Evolutionary conservation across 2,329 filamentous ascomycete species (phyloP).

Genomic region (Penicillium digitatum): DNA sequence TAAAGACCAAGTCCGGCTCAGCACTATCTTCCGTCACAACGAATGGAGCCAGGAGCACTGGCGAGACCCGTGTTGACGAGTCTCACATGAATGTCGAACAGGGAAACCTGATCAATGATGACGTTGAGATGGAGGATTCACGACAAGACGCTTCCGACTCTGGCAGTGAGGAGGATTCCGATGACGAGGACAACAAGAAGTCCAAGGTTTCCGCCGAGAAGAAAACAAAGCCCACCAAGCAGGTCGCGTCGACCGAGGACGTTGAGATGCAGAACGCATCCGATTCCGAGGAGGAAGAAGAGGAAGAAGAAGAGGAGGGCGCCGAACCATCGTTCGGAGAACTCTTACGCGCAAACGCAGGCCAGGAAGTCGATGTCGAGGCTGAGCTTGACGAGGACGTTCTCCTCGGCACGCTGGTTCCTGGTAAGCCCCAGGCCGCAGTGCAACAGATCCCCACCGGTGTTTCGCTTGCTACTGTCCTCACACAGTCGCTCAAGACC

Average conservation of each 20-base stretch:
- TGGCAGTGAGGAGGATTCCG: slow-evolving; percentile 29
- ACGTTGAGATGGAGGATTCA: slow-evolving; percentile 33
- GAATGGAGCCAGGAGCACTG: slow-evolving; percentile 51
- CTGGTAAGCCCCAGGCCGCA: slow-evolving; percentile 44
- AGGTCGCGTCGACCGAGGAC: slow-evolving; percentile 33
- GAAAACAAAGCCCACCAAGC: slow-evolving; percentile 21
- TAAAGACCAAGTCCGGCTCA: slow-evolving; percentile 42
- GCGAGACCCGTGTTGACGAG: slow-evolving; percentile 55
- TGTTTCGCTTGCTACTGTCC: slow-evolving; percentile 83
- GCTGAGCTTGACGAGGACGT: slow-evolving; percentile 47
- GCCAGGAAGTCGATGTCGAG: slow-evolving; percentile 71
- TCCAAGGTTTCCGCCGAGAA: slow-evolving; percentile 16
- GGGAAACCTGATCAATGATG: slow-evolving; percentile 46
- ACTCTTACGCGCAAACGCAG: slow-evolving; percentile 65
- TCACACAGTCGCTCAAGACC: slow-evolving; percentile 86
- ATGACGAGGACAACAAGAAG: slow-evolving; percentile 23
- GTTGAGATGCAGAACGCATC: slow-evolving; percentile 41
- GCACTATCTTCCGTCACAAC: slow-evolving; percentile 47
- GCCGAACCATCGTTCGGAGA: slow-evolving; percentile 78
- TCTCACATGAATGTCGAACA: slow-evolving; percentile 52
- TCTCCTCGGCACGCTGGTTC: slow-evolving; percentile 45
- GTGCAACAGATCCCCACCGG: slow-evolving; percentile 61
- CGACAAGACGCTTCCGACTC: slow-evolving; percentile 28
- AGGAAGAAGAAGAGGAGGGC: slow-evolving; percentile 40
- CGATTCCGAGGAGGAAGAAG: slow-evolving; percentile 28